These are phyloP conservation scores for Nannochloris sp. DNA, from an alignment of 139 green algal species.

Conservation along the genomic window DNA sequence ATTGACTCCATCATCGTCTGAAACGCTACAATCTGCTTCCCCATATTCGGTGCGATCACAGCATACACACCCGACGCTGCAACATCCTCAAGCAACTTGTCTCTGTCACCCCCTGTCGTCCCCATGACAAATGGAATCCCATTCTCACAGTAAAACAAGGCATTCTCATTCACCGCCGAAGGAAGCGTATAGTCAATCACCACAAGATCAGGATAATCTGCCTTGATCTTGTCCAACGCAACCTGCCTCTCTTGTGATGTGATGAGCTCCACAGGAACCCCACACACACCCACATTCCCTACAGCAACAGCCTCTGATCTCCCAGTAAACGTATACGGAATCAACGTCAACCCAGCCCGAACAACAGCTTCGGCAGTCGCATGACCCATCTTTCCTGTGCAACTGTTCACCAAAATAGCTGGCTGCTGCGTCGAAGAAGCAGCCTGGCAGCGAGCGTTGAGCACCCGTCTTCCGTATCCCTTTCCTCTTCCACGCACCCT, in stretches of 20 bases:
- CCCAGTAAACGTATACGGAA: conserved; percentile 75
- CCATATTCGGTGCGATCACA: conserved; percentile 98
- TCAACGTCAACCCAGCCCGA: conserved; percentile 57
- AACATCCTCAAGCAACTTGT: conserved; percentile 57
- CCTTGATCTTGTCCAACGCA: conserved; percentile 37
- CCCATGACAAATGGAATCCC: conserved; percentile 95
- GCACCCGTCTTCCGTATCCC: no score
- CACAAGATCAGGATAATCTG: conserved; percentile 68
- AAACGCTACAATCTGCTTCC: conserved; percentile 90
- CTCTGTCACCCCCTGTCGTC: conserved; percentile 90
- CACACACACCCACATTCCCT: conserved; percentile 42
- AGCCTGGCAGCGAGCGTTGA: background rate
- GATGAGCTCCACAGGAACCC: conserved; percentile 53
- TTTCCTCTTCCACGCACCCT: no score
- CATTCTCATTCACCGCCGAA: conserved; percentile 76
- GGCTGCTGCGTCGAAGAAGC: conserved; percentile 8
- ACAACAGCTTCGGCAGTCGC: conserved; percentile 73
- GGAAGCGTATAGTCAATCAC: conserved; percentile 97
- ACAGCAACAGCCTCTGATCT: conserved; percentile 44
- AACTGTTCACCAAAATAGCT: conserved; percentile 72
- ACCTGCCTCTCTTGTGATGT: conserved; percentile 31
- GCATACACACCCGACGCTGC: conserved; percentile 56
- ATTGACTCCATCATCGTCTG: conserved; percentile 91
- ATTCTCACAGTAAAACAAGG: conserved; percentile 71
- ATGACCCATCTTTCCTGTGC: conserved; percentile 88